phyloP scores from a whole-genome alignment of 345 rosid species.

The Cochlearia excelsa region DNA sequence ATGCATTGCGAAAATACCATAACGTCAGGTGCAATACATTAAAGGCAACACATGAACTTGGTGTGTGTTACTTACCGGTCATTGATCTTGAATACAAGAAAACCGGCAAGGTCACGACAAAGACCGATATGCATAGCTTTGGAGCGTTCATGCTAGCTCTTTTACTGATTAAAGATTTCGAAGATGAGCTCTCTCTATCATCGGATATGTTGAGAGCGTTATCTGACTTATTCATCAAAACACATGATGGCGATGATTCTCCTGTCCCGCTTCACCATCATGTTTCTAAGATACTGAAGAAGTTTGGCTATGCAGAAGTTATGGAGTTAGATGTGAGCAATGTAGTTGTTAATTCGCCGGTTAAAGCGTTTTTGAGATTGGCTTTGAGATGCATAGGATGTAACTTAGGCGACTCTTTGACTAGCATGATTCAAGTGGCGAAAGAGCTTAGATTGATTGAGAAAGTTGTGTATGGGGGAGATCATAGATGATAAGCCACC shows the following conservation, averaged over 20 bases:
- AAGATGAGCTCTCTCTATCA: constrained; percentile 28
- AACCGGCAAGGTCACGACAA: constrained; percentile 27
- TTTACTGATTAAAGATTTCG: constrained; percentile 19
- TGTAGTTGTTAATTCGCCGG: constrained; percentile 11
- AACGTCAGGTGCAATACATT: constrained; percentile 9
- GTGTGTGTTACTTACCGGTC: constrained; percentile 27
- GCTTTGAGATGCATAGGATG: constrained; percentile 27
- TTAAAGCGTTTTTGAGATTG: constrained; percentile 18
- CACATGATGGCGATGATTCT: constrained; percentile 12
- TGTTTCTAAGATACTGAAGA: constrained; percentile 22
- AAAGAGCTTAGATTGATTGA: constrained; percentile 20
- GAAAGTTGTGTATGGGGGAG: not conserved
- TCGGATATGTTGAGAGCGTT: constrained; percentile 20
- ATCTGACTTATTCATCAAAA: constrained; percentile 22
- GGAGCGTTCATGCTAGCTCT: constrained; percentile 33
- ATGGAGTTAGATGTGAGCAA: constrained; percentile 10
- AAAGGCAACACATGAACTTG: constrained; percentile 27
- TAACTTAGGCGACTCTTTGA: constrained; percentile 21
- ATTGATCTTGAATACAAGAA: constrained; percentile 19
- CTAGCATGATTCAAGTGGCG: constrained; percentile 26
- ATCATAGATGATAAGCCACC: too few species aligned
- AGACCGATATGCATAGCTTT: constrained; percentile 31
- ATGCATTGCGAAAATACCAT: constrained; percentile 21
- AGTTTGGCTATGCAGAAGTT: constrained; percentile 25
- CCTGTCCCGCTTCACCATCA: constrained; percentile 21